Conservation (phyloP, 495 filamentous ascomycete genomes). For the Hypoxylon cercidicola region DNA sequence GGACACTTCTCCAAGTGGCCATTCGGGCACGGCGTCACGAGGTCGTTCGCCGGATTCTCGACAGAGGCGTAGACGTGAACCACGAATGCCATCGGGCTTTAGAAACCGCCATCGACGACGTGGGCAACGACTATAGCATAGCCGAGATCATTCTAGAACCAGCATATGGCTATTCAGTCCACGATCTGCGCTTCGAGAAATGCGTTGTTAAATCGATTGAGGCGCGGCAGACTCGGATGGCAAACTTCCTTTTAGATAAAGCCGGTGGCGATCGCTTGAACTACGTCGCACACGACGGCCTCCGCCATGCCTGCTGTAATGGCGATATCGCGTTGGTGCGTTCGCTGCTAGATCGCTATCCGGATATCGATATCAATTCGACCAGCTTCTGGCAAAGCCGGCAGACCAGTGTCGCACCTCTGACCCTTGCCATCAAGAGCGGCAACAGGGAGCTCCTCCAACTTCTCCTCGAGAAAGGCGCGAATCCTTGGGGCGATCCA, state of each 20-base stretch:
- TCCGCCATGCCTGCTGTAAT: neutral
- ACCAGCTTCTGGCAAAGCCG: neutral
- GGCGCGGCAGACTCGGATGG: neutral
- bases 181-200: neutral
- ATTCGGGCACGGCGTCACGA: neutral
- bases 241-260: neutral
- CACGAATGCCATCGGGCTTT: neutral
- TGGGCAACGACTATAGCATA: conserved; percentile 1
- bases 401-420: neutral
- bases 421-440: neutral
- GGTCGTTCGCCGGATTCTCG: neutral
- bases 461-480: neutral
- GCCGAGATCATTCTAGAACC: conserved; percentile 1
- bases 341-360: conserved; percentile 45
- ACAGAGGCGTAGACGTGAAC: neutral
- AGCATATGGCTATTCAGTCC: neutral
- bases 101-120: neutral
- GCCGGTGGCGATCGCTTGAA: neutral
- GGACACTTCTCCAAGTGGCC: neutral
- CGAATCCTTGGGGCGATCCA: neutral
- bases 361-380: conserved; percentile 53
- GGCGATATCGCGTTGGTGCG: neutral
- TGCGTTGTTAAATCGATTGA: neutral
- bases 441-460: neutral
- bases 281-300: conserved; percentile 1